Evolutionary conservation across 768 basidiomycete species (phyloP).

Genomic region (Dacryopinax spathularia): DNA sequence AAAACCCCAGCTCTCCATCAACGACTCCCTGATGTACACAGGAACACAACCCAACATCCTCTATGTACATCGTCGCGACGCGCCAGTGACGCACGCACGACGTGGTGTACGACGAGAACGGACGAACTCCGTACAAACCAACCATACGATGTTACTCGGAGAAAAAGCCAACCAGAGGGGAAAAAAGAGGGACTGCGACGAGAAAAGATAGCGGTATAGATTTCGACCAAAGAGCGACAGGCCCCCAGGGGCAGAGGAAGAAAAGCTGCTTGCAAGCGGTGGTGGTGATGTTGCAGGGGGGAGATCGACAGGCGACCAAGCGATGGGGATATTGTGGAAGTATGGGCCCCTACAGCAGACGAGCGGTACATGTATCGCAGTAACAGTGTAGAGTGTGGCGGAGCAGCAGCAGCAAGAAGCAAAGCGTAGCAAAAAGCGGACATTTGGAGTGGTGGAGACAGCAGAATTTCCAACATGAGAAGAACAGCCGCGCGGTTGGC

Average conservation of each 20-base stretch:
- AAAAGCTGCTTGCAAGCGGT: neutral
- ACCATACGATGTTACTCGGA: neutral
- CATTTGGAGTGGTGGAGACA: neutral
- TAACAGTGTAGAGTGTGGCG: neutral
- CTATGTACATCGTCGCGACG: constrained; percentile 1
- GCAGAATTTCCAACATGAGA: neutral
- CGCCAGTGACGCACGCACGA: neutral
- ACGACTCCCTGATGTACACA: constrained; percentile 3
- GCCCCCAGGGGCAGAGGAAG: neutral
- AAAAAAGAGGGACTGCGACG: neutral
- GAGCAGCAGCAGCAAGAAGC: neutral
- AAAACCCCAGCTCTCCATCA: neutral
- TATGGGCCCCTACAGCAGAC: constrained; percentile 4
- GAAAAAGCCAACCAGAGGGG: neutral
- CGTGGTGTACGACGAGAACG: neutral
- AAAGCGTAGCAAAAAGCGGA: neutral
- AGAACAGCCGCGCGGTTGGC: neutral
- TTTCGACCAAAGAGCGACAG: neutral
- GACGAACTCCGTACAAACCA: neutral
- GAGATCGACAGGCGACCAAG: neutral
- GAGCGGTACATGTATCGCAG: constrained; percentile 1
- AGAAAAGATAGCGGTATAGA: neutral
- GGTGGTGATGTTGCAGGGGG: neutral
- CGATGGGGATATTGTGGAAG: constrained; percentile 1
- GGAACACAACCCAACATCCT: neutral